Evolutionary conservation across 2,329 filamentous ascomycete genomes (phyloP), one percentile per base, ranked within the genome.

Genomic region (Colletotrichum sublineola): DNA sequence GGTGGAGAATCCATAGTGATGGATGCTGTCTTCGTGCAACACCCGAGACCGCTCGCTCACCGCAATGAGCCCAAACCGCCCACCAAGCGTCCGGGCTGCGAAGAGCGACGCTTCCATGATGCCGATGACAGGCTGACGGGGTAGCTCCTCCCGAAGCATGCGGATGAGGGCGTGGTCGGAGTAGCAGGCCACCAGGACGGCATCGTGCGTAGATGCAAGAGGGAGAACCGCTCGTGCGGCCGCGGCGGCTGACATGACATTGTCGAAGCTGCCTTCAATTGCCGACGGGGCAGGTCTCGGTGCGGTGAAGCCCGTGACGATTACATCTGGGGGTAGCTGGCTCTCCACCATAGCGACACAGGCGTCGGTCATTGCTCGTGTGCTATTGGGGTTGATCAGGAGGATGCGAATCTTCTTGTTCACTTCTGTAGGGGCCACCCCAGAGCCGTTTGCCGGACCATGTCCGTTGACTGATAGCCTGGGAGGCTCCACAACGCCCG

Each of bases 341-440:
- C 80, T 77, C 53, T 82, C 80, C 64, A 91, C 83, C 61, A 86
- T 83, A 57, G 81, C 77, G 66, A 86, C 86, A 75, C 95, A 85
- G 38, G 87, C 89, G 5, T 89, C 83, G 5, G 93, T 95, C 93
- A 96, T 96, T 65, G 86, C 84, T 67, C 82, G 77, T 0, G 91
- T 94, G 3, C 92, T 94, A 81, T 96, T 96, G 38, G 94, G 93
- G 78, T 96, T 96, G 76, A 96, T 86, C 73, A 96, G 84, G 46
- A 96, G 86, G 72, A 95, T 89, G 72, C 50, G 72, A 2, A 71
- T 71, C 48, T 71, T 71, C 40, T 62, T 67, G 18, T 61, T 14
- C 40, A 48, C 61, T 8, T 40, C 7, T n/a, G 9, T 2, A 5
- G 44, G 40, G n/a, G 18, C 24, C 8, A 42, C 57, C 9, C 15